Evolutionary conservation across 2,329 filamentous ascomycete genomes (phyloP).

Genomic region (Ascochyta fabae): DNA sequence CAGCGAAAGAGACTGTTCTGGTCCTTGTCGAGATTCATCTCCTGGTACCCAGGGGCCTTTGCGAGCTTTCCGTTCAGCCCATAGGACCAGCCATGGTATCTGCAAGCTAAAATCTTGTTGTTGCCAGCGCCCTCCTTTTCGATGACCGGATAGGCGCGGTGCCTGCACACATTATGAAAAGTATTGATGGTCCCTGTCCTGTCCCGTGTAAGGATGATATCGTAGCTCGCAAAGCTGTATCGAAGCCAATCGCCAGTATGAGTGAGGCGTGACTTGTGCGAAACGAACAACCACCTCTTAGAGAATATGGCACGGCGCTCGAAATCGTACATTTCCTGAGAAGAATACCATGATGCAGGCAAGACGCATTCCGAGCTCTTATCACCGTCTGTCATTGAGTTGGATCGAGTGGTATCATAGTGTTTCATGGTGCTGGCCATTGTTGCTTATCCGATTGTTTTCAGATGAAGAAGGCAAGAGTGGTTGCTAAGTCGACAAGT

Average conservation of each 20-base stretch:
- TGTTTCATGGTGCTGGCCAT: background rate
- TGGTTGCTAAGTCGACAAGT: background rate
- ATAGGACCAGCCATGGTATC: constrained; percentile 56
- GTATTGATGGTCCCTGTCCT: constrained; percentile 29
- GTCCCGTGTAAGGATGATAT: constrained; percentile 23
- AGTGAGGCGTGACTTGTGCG: constrained; percentile 34
- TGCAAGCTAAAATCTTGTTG: constrained; percentile 47
- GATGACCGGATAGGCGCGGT: constrained; percentile 48
- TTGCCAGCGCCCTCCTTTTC: constrained; percentile 41
- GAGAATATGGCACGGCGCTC: constrained; percentile 56
- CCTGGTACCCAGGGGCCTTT: constrained; percentile 52
- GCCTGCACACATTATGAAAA: constrained; percentile 54
- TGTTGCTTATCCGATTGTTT: background rate
- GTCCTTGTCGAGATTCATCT: constrained; percentile 33
- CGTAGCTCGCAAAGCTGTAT: constrained; percentile 11
- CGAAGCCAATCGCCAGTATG: constrained; percentile 23
- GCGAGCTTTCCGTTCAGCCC: constrained; percentile 50
- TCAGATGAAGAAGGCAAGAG: background rate
- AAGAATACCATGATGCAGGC: constrained; percentile 53
- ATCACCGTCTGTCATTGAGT: background rate
- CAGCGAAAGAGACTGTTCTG: constrained; percentile 42
- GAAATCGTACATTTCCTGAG: constrained; percentile 51
- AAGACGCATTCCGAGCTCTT: background rate
- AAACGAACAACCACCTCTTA: constrained; percentile 44
- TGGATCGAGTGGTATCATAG: background rate